These are phyloP conservation scores for Pseudonitzschia pungens DNA, from an alignment of 108 stramenopile genomes.

Conservation along the genomic window DNA sequence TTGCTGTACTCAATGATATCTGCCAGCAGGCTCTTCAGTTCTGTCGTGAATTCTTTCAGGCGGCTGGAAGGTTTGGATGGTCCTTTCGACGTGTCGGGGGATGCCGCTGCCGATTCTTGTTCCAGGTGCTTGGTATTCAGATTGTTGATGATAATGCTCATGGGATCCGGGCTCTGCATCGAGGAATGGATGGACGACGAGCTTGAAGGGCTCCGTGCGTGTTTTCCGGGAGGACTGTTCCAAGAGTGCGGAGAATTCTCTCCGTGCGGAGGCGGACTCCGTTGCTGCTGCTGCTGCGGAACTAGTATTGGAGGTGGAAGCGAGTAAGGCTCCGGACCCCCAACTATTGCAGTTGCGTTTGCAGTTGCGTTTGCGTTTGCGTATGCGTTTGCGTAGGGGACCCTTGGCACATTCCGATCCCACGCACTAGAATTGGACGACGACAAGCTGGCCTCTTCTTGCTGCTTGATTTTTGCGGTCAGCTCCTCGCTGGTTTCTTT, in stretches of 20 bases:
- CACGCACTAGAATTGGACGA: not conserved
- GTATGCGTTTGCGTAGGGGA: not conserved
- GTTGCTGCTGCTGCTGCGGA: no score
- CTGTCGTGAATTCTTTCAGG: constrained; percentile 15
- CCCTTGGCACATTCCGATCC: not conserved
- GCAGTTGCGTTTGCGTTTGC: not conserved
- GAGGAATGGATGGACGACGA: not conserved
- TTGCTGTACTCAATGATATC: constrained; percentile 30
- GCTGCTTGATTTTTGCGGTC: not conserved
- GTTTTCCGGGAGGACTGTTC: not conserved
- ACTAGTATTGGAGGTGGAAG: no score
- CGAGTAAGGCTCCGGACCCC: no score
- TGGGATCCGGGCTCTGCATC: not conserved
- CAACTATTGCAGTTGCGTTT: no score
- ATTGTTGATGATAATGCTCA: not conserved
- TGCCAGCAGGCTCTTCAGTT: constrained; percentile 12
- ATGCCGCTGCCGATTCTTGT: no score
- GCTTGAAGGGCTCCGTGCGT: not conserved
- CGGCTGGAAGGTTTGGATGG: not conserved
- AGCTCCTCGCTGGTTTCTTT: not conserved
- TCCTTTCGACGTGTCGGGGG: no score
- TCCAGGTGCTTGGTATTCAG: no score
- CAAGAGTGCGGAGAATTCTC: no score
- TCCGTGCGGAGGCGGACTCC: no score
- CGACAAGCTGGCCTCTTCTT: not conserved